Evolutionary conservation across 305 asterid species (phyloP).

Genomic region (Withania somnifera): DNA sequence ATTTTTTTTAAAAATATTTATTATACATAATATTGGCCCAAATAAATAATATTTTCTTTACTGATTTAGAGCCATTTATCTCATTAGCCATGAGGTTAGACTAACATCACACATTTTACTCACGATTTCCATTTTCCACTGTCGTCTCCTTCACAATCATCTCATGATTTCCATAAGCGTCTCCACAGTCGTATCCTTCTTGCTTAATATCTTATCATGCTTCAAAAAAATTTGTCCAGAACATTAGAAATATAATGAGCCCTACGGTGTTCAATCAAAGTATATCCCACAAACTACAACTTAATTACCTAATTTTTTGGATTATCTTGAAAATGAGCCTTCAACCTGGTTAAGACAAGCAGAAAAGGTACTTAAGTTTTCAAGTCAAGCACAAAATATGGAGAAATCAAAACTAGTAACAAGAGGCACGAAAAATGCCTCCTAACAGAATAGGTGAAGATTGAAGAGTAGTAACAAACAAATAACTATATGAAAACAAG

Average conservation of each 20-base stretch:
- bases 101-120: no score
- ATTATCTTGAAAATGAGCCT: conserved; percentile 89
- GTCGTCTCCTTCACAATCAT: no score
- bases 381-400: neutral
- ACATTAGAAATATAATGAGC: neutral
- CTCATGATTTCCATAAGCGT: no score
- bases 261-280: neutral
- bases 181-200: no score
- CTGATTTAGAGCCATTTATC: no score
- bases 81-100: no score
- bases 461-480: neutral
- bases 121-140: no score
- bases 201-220: conserved; percentile 78
- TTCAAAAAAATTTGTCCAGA: conserved; percentile 64
- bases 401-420: neutral
- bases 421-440: neutral
- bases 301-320: conserved; percentile 76
- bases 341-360: conserved; percentile 44
- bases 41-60: no score
- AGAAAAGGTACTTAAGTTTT: neutral
- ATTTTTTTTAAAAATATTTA: no score
- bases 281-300: neutral
- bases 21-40: no score
- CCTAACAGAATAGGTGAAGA: neutral
- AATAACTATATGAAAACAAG: neutral